Conservation (phyloP, 2,329 filamentous ascomycete species). For the Xylaria hypoxylon region DNA sequence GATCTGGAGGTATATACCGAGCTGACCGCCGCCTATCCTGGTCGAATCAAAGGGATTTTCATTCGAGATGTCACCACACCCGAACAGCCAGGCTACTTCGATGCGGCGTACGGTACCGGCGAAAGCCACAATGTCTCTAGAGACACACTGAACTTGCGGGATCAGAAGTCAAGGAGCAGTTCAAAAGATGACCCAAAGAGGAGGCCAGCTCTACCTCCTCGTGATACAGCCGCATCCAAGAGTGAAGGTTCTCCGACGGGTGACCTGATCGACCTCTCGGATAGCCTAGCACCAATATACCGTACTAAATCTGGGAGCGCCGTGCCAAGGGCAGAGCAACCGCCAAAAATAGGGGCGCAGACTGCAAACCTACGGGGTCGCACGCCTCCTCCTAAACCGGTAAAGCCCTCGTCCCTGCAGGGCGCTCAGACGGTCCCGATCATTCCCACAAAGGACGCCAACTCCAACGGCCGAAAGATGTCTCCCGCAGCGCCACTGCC, state of each 20-base stretch:
- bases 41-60: slow-evolving; percentile 86
- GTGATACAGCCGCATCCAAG: slow-evolving; percentile 45
- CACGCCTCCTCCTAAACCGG: slow-evolving; percentile 62
- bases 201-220: slow-evolving; percentile 53
- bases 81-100: slow-evolving; percentile 80
- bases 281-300: slow-evolving; percentile 59
- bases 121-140: slow-evolving; percentile 39
- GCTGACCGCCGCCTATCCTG: slow-evolving; percentile 84
- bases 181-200: slow-evolving; percentile 39
- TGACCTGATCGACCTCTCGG: slow-evolving; percentile 70
- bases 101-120: slow-evolving; percentile 61
- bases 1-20: slow-evolving; percentile 98
- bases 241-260: slow-evolving; percentile 61
- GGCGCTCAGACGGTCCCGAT: slow-evolving; percentile 51
- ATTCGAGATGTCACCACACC: slow-evolving; percentile 95
- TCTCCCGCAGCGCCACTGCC: slow-evolving; percentile 54
- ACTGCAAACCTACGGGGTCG: slow-evolving; percentile 48
- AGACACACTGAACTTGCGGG: slow-evolving; percentile 14
- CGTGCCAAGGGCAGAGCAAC: slow-evolving; percentile 29
- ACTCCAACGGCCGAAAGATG: slow-evolving; percentile 28
- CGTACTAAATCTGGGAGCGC: slow-evolving; percentile 52
- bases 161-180: slow-evolving; percentile 36
- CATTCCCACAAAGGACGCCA: slow-evolving; percentile 31
- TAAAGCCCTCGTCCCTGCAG: slow-evolving; percentile 68
- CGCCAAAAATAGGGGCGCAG: slow-evolving; percentile 43